Conservation (phyloP, 352 stramenopile species). For the Albugo candida region DNA sequence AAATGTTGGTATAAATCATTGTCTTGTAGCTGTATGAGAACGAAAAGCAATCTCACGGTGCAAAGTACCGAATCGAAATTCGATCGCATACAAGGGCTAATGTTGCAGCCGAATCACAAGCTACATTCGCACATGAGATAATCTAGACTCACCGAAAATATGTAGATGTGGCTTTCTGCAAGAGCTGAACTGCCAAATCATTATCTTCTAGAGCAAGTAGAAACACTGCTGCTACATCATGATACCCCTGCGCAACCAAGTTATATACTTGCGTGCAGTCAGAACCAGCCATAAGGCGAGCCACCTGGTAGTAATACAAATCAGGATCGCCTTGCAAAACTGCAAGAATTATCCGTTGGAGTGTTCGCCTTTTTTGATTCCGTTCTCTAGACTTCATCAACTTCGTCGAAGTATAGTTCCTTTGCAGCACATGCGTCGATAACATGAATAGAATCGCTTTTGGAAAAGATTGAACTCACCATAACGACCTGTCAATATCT, state of each 20-base stretch:
- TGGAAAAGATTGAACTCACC: slow-evolving; percentile 5
- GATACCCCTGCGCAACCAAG: slow-evolving; percentile 74
- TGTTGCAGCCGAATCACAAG: too few species aligned
- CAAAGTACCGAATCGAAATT: slow-evolving; percentile 72
- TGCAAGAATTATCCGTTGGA: slow-evolving; percentile 37
- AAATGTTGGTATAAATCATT: slow-evolving; percentile 41
- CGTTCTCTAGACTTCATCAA: slow-evolving; percentile 43
- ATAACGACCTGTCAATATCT: slow-evolving; percentile 73
- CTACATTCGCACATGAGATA: too few species aligned
- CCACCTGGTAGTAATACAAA: slow-evolving; percentile 64
- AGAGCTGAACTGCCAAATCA: slow-evolving; percentile 25
- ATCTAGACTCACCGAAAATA: slow-evolving; percentile 66
- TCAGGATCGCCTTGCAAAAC: slow-evolving; percentile 25
- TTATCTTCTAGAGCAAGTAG: slow-evolving; percentile 63
- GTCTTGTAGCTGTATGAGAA: slow-evolving; percentile 42
- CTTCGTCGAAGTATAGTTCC: slow-evolving; percentile 52
- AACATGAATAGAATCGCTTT: background rate
- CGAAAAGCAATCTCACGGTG: slow-evolving; percentile 41
- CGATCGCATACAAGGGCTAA: slow-evolving; percentile 21
- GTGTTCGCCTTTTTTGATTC: slow-evolving; percentile 26
- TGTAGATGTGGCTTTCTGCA: slow-evolving; percentile 55
- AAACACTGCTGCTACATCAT: slow-evolving; percentile 83
- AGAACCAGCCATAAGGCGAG: background rate
- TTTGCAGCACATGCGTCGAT: slow-evolving; percentile 5
- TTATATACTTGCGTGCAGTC: background rate